Percentiles rank a stretch among this genome's conserved stretches.
phyloP scores from a whole-genome alignment of 2,329 filamentous ascomycete genomes.

The Aspergillus sp. region DNA sequence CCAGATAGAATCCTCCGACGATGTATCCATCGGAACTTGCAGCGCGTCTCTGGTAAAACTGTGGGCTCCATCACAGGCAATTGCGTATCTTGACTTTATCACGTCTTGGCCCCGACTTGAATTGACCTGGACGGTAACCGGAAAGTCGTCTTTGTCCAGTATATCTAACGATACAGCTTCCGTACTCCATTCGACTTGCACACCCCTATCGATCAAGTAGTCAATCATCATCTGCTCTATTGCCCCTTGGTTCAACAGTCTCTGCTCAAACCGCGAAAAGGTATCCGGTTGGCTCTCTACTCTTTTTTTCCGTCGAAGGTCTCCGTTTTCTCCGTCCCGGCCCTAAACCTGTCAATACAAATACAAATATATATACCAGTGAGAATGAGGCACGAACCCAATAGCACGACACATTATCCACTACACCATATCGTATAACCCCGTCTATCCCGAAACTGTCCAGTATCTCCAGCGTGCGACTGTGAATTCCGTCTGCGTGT shows the following conservation, averaged over 20 bases:
- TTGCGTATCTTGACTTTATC: slow-evolving; percentile 53
- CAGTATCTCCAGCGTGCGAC: slow-evolving; percentile 61
- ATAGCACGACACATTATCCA: slow-evolving; percentile 8
- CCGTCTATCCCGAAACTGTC: slow-evolving; percentile 62
- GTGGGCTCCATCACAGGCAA: slow-evolving; percentile 62
- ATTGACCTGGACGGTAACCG: slow-evolving; percentile 49
- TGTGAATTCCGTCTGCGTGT: slow-evolving; percentile 51
- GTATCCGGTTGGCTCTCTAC: neutral
- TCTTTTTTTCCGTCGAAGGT: slow-evolving; percentile 47
- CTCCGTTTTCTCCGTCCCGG: slow-evolving; percentile 53
- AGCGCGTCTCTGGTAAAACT: slow-evolving; percentile 56
- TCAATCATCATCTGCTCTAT: slow-evolving; percentile 9
- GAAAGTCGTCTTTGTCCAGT: slow-evolving; percentile 46
- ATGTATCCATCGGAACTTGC: slow-evolving; percentile 49
- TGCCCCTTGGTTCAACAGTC: slow-evolving; percentile 9
- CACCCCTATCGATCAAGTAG: neutral
- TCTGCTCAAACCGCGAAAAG: slow-evolving; percentile 5
- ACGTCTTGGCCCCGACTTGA: slow-evolving; percentile 32
- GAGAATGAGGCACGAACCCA: slow-evolving; percentile 6
- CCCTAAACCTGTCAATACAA: neutral
- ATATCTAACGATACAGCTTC: slow-evolving; percentile 22
- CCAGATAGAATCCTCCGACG: slow-evolving; percentile 39
- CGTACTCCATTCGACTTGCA: slow-evolving; percentile 5
- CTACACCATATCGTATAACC: slow-evolving; percentile 38
- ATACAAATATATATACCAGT: no score